Conservation (phyloP, 2,329 filamentous ascomycete species). For the Fusarium sp. region DNA sequence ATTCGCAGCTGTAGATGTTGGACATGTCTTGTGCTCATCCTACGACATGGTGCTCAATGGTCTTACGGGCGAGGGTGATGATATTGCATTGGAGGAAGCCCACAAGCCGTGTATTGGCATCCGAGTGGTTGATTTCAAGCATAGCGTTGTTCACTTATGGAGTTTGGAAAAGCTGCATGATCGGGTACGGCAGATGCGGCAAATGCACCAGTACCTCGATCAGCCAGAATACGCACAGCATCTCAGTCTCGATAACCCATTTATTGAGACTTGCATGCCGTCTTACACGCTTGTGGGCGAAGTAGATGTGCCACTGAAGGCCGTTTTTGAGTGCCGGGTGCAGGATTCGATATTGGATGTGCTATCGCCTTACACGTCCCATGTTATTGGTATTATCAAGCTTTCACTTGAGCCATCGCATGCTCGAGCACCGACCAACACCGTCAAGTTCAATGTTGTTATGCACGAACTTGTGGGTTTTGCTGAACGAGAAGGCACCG, state of each 20-base stretch:
- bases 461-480: slow-evolving; percentile 98
- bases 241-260: slow-evolving; percentile 91
- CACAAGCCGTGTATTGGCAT: slow-evolving; percentile 92
- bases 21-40: slow-evolving; percentile 89
- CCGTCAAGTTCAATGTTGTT: slow-evolving; percentile 97
- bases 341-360: slow-evolving; percentile 95
- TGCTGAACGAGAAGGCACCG: slow-evolving; percentile 92
- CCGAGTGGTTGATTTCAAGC: slow-evolving; percentile 89
- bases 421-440: slow-evolving; percentile 89
- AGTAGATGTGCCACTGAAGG: slow-evolving; percentile 88
- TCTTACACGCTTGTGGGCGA: slow-evolving; percentile 94
- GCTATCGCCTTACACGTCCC: slow-evolving; percentile 89
- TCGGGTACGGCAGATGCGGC: slow-evolving; percentile 90
- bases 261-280: slow-evolving; percentile 89
- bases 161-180: slow-evolving; percentile 92
- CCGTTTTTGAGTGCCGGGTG: slow-evolving; percentile 93
- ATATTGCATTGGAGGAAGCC: slow-evolving; percentile 81
- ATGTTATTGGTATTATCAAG: slow-evolving; percentile 89
- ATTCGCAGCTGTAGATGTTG: slow-evolving; percentile 89
- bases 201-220: slow-evolving; percentile 96
- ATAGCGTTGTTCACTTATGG: slow-evolving; percentile 90
- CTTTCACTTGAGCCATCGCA: slow-evolving; percentile 93
- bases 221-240: slow-evolving; percentile 95
- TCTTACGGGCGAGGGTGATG: slow-evolving; percentile 84
- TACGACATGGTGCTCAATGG: slow-evolving; percentile 97